Conservation (phyloP, 805 yeast species). For the Ogataea pini region DNA sequence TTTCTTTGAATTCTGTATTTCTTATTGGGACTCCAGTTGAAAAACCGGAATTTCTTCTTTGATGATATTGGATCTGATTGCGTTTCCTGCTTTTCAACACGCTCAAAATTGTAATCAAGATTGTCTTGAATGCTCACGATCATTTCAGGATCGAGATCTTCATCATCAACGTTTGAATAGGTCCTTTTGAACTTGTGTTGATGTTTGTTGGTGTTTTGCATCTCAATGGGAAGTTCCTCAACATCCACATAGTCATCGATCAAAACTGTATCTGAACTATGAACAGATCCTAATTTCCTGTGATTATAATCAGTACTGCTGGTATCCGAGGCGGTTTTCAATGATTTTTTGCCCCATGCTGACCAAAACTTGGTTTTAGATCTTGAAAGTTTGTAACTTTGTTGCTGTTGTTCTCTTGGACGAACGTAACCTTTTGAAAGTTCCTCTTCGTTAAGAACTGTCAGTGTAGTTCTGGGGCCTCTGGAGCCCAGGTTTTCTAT, state of each 20-base stretch:
- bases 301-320: background rate
- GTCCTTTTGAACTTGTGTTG: background rate
- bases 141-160: slow-evolving; percentile 25
- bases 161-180: background rate
- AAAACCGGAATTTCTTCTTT: slow-evolving; percentile 5
- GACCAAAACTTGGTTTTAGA: slow-evolving; percentile 6
- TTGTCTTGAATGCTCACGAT: slow-evolving; percentile 34
- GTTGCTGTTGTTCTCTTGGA: slow-evolving; percentile 6
- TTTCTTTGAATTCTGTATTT: slow-evolving; percentile 51
- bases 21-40: slow-evolving; percentile 19
- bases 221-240: slow-evolving; percentile 33
- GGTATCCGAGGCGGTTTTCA: background rate
- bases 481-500: slow-evolving; percentile 10
- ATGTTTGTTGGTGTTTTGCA: slow-evolving; percentile 19
- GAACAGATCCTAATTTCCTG: background rate
- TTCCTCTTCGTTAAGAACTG: slow-evolving; percentile 26
- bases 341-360: background rate
- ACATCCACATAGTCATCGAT: slow-evolving; percentile 34
- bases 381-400: background rate
- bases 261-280: slow-evolving; percentile 22
- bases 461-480: slow-evolving; percentile 13
- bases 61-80: background rate
- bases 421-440: slow-evolving; percentile 21
- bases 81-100: slow-evolving; percentile 12
- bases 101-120: slow-evolving; percentile 31